phyloP scores from a whole-genome alignment of 176 grass and related monocot genomes.

The Phoenix roebelenii region DNA sequence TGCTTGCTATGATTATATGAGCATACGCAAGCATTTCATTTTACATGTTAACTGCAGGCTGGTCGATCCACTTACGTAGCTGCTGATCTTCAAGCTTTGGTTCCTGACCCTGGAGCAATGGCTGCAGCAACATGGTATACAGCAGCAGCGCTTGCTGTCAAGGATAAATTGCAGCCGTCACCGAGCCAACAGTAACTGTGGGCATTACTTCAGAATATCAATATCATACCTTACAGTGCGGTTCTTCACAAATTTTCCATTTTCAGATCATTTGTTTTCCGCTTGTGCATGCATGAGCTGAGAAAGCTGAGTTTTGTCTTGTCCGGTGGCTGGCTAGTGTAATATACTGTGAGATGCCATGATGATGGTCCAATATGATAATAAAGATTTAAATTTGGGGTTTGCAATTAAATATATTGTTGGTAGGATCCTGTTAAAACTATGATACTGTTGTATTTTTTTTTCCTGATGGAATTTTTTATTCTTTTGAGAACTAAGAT shows the following conservation, averaged over 20 bases:
- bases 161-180: constrained; percentile 32
- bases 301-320: neutral
- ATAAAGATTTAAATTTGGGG: no score
- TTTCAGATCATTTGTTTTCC: constrained; percentile 11
- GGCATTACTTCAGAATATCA: constrained; percentile 2
- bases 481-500: no score
- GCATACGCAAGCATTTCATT: no score
- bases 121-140: constrained; percentile 81
- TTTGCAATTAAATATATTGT: no score
- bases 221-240: constrained; percentile 2
- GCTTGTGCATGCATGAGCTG: constrained; percentile 19
- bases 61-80: constrained; percentile 77
- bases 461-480: no score
- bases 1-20: no score
- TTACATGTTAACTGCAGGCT: constrained; percentile 44
- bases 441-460: no score
- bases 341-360: no score
- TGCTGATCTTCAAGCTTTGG: constrained; percentile 44
- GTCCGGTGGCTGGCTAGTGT: no score
- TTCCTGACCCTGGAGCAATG: constrained; percentile 93
- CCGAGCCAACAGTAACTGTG: constrained; percentile 18
- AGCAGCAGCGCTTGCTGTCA: constrained; percentile 50
- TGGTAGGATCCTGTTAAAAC: no score
- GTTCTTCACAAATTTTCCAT: constrained; percentile 9
- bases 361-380: no score